Base-by-base conservation (phyloP, 805 yeast species). In the Suhomyces prunicola region DNA sequence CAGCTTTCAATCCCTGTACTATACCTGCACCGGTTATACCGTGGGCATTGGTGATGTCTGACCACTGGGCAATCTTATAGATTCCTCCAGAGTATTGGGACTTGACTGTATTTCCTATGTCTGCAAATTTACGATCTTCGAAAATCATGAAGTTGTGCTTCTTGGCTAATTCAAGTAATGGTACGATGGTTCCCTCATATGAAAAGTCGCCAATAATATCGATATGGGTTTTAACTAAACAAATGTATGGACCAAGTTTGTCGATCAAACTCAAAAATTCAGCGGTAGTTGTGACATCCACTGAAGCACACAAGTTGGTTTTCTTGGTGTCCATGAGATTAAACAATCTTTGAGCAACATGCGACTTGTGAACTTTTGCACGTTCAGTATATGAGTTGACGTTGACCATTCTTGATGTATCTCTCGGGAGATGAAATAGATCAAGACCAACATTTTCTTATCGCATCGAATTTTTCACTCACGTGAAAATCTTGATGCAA, bases 91-190 rank as follows among this genome's bases (percentile, higher is more conserved):
- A 76, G 70, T 93, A 94, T 71, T 94, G 99, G 45, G 90, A 82
- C 73, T 93, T 92, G 51, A 94, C 99, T 1, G 99, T 94, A 66
- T 92, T 90, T 15, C 99, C 99, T 62, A 94, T 94, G 70, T 94
- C 99, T 23, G 99, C 99, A 71, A 94, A 94, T 73, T 94, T 94
- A 58, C 99, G 82, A 73, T 94, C 99, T 73, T 94, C 99, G 67
- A 94, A 94, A 59, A 94, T 87, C 78, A 94, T 73, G 65, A 94
- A 94, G 58, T 87, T 83, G 74, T 92, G 93, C 65, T 91, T 90
- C 61, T 82, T 74, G 19, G 97, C 83, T 31, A 94, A 76, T 50
- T 67, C 83, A 54, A 86, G 71, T 57, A 94, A 74, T 1, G 98
- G 97, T 6, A 71, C 70, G 27, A 93, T 81, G 0, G 97, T 92